Percentiles rank a stretch among this genome's conserved stretches.
Conservation (phyloP, 1,139 yeast species). For the Yamadazyma jaroonii region DNA sequence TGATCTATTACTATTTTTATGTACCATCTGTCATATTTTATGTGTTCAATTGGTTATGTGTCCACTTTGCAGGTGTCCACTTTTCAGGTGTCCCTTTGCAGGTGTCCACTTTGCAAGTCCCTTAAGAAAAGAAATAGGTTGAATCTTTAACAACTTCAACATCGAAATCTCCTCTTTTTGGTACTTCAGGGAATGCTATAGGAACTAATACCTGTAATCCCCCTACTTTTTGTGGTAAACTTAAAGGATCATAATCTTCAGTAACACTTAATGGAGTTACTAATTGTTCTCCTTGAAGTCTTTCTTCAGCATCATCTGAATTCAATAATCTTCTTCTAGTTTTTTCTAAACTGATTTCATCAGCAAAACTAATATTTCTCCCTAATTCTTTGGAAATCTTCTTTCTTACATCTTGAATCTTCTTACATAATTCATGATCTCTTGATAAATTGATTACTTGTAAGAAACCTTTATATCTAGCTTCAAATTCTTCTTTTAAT, state of each 20-base stretch:
- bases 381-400: slow-evolving; percentile 50
- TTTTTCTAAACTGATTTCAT: slow-evolving; percentile 72
- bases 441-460: slow-evolving; percentile 57
- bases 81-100: neutral
- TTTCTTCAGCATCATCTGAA: slow-evolving; percentile 50
- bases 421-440: slow-evolving; percentile 50
- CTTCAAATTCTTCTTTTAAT: slow-evolving; percentile 75
- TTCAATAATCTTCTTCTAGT: slow-evolving; percentile 55
- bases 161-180: slow-evolving; percentile 81
- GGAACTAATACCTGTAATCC: slow-evolving; percentile 52
- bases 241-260: slow-evolving; percentile 35
- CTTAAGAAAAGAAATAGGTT: slow-evolving; percentile 70
- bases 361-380: slow-evolving; percentile 60
- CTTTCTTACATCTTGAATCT: slow-evolving; percentile 50
- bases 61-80: too few species aligned
- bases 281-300: slow-evolving; percentile 54
- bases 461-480: slow-evolving; percentile 71
- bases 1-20: too few species aligned
- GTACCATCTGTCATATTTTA: too few species aligned
- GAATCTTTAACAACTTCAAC: slow-evolving; percentile 71
- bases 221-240: slow-evolving; percentile 23
- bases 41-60: too few species aligned
- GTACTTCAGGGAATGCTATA: slow-evolving; percentile 68
- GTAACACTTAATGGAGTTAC: slow-evolving; percentile 74
- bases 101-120: neutral